These are phyloP conservation scores for Ogataea trehalophila DNA, from an alignment of 805 yeast genomes.

Conservation along the genomic window DNA sequence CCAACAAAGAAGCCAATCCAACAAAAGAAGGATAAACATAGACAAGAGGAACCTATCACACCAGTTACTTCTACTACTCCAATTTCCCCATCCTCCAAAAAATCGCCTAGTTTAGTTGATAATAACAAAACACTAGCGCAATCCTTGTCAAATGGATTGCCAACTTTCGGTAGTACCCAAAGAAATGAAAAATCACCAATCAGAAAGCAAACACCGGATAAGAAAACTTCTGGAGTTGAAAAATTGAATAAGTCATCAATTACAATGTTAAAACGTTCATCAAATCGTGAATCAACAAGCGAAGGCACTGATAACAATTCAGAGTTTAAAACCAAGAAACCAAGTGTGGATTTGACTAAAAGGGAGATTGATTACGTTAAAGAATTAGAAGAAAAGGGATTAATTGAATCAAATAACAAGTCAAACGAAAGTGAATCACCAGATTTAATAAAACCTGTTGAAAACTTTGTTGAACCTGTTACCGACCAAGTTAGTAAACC, in stretches of 20 bases:
- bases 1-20: not conserved
- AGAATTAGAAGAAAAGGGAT: conserved; percentile 4
- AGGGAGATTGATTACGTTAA: not conserved
- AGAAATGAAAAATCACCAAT: not conserved
- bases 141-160: not conserved
- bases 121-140: not conserved
- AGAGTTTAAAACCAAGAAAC: not conserved
- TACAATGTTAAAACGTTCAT: conserved; percentile 1
- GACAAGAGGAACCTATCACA: not conserved
- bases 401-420: not conserved
- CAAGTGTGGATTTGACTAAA: conserved; percentile 1
- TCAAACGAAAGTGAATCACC: not conserved
- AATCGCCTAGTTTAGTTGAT: not conserved
- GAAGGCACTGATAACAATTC: not conserved
- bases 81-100: conserved; percentile 1
- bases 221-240: not conserved
- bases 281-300: not conserved
- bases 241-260: not conserved
- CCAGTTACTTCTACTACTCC: not conserved
- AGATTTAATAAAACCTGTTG: no score
- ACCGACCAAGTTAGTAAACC: no score
- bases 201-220: not conserved
- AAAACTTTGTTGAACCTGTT: no score
- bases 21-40: not conserved
- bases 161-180: not conserved